Evolutionary conservation across 768 basidiomycete species (phyloP), one percentile per base, ranked within the genome.

Genomic region (Lactarius trivialis): DNA sequence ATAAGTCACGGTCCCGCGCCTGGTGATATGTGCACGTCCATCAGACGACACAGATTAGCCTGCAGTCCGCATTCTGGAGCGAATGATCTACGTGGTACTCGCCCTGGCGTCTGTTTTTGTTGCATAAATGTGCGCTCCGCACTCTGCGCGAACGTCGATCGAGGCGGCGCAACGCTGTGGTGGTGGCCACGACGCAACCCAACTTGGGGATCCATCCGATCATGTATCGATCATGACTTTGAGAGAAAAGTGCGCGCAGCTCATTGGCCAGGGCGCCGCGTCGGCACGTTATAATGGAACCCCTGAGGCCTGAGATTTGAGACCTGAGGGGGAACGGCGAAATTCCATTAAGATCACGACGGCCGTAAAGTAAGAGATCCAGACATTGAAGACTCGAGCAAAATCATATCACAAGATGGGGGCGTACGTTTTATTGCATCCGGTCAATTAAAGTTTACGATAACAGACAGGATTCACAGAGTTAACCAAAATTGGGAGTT

Each of bases 401-500:
- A 49, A 48, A 48, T 48, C 45, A 48, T 21, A 17, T 41, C 48
- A 26, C 30, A 39, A 43, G 43, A 30, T 19, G 34, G 37, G n/a
- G 34, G 41, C 33, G 33, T 7, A 36, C 53, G 26, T 36, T 15
- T 55, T 45, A 43, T 11, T 14, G 30, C 15, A 33, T 34, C 37
- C 32, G n/a, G 34, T 54, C 30, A 37, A 58, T 28, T 11, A 63
- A 58, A 30, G 57, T 58, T 58, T 58, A 61, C 33, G 50, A 51
- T 41, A 56, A 62, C 61, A 58, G 41, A 52, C 21, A 26, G 33
- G 36, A 58, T 58, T 57, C 56, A 48, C 45, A 48, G 43, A 37
- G 26, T 58, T 63, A 58, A 63, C 56, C 56, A 58, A 58, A 58
- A 36, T 36, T 54, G 45, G 61, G 39, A 58, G 3, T 49, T 53